Evolutionary conservation across 1,284 basidiomycete species (phyloP).

Genomic region (Microbotryum saponariae): DNA sequence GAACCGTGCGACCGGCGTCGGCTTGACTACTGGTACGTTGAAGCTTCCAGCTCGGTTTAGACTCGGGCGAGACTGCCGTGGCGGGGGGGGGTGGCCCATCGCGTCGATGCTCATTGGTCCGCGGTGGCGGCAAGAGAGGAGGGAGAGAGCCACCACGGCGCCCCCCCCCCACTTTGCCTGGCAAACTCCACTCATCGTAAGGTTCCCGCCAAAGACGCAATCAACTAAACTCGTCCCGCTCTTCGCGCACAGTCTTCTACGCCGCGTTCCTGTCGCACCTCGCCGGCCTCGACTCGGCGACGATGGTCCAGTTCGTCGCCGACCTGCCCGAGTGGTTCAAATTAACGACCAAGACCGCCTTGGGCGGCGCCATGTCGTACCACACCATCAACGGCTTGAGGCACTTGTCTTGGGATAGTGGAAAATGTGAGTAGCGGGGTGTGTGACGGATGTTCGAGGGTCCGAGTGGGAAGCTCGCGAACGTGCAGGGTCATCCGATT

Average conservation of each 20-base stretch:
- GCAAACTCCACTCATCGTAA: not conserved
- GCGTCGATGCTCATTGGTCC: too few relatives aligned
- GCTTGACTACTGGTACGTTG: conserved; percentile 58
- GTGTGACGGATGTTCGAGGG: too few relatives aligned
- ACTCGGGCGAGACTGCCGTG: not conserved
- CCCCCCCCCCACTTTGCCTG: too few relatives aligned
- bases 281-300: conserved; percentile 66
- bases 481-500: too few relatives aligned
- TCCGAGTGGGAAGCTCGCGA: too few relatives aligned
- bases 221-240: not conserved
- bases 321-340: conserved; percentile 51
- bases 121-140: too few relatives aligned
- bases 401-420: conserved; percentile 85
- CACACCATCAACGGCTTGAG: conserved; percentile 85
- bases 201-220: too few relatives aligned
- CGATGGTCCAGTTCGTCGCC: conserved; percentile 65
- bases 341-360: conserved; percentile 61
- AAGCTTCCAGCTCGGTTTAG: not conserved
- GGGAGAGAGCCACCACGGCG: too few relatives aligned
- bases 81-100: not conserved
- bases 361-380: conserved; percentile 80
- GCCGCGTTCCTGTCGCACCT: conserved; percentile 82
- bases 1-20: conserved; percentile 76
- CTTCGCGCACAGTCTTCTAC: conserved; percentile 60
- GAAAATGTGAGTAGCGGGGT: conserved; percentile 61